A percentile compares a stretch with the other conserved stretches of the same genome.
Evolutionary conservation across 768 basidiomycete genomes (phyloP).

Genomic region (Pholiota microspora): DNA sequence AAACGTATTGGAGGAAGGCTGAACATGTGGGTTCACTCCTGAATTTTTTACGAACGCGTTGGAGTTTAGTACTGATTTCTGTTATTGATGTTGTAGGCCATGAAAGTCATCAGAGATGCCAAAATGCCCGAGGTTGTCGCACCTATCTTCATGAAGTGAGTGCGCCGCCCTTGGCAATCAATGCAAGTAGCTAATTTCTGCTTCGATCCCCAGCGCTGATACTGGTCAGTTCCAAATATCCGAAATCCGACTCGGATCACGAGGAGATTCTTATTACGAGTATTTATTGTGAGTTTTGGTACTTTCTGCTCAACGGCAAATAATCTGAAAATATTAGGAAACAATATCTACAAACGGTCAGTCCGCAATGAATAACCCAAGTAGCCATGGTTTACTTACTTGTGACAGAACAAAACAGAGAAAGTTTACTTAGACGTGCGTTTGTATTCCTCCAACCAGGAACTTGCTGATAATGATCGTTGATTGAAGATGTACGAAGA

Average conservation of each 20-base stretch:
- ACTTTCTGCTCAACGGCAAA: too few species aligned
- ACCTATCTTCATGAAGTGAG: constrained; percentile 81
- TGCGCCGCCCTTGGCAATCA: not conserved
- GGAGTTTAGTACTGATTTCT: too few species aligned
- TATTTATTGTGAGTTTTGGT: constrained; percentile 70
- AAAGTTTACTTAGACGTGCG: constrained; percentile 70
- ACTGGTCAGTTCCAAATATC: constrained; percentile 54
- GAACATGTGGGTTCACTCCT: constrained; percentile 66
- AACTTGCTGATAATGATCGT: not conserved
- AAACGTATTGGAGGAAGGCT: constrained; percentile 79
- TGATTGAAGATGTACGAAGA: constrained; percentile 75
- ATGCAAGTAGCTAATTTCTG: not conserved
- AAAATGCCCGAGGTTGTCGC: constrained; percentile 70
- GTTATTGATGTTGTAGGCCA: constrained; percentile 41
- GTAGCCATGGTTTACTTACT: not conserved
- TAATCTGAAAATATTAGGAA: constrained; percentile 41
- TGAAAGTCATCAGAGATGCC: constrained; percentile 65
- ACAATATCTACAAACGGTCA: constrained; percentile 82
- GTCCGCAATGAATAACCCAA: not conserved
- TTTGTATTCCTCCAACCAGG: not conserved
- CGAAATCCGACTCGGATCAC: constrained; percentile 85
- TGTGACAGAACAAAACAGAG: constrained; percentile 66
- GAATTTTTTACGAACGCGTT: too few species aligned
- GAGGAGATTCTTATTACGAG: constrained; percentile 94
- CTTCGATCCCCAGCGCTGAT: constrained; percentile 28